These are phyloP conservation scores for Leccinum rimulosum DNA, from an alignment of 768 basidiomycete species.

Conservation along the genomic window DNA sequence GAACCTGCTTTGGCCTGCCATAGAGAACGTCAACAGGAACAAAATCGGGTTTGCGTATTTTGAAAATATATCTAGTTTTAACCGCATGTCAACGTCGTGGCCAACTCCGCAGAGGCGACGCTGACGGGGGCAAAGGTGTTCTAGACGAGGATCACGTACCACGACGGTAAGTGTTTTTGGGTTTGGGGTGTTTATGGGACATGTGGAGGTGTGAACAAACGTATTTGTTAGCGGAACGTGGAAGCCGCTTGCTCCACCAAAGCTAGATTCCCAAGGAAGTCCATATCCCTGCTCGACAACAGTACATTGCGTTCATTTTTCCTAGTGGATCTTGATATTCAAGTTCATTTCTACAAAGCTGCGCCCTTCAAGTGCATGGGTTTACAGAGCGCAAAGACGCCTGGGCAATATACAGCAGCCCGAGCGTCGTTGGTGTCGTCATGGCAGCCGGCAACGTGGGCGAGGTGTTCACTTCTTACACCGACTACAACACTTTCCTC, in stretches of 20 bases:
- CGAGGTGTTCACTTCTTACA: conserved; percentile 73
- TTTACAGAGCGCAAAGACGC: conserved; percentile 93
- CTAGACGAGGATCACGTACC: conserved; percentile 83
- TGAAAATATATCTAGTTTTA: conserved; percentile 90
- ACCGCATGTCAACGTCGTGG: conserved; percentile 94
- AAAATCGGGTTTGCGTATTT: conserved; percentile 88
- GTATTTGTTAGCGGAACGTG: conserved; percentile 68
- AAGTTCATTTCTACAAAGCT: conserved; percentile 49
- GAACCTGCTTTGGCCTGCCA: conserved; percentile 88
- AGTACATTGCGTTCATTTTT: conserved; percentile 38
- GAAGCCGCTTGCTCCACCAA: conserved; percentile 79
- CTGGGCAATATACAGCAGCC: conserved; percentile 90
- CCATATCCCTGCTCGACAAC: conserved; percentile 67
- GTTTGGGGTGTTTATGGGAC: not conserved
- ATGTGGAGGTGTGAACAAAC: not conserved
- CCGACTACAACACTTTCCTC: conserved; percentile 91
- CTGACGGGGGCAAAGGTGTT: conserved; percentile 71
- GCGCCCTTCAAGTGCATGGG: conserved; percentile 91
- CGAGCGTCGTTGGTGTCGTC: conserved; percentile 89
- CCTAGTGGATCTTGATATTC: not conserved
- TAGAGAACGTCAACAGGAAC: conserved; percentile 91
- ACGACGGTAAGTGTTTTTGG: conserved; percentile 66
- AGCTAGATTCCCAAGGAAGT: conserved; percentile 69
- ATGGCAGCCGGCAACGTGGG: conserved; percentile 98
- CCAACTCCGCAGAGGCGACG: conserved; percentile 73